Evolutionary conservation across 2,329 filamentous ascomycete genomes (phyloP).

Genomic region (Arthrobotrys megalospora): DNA sequence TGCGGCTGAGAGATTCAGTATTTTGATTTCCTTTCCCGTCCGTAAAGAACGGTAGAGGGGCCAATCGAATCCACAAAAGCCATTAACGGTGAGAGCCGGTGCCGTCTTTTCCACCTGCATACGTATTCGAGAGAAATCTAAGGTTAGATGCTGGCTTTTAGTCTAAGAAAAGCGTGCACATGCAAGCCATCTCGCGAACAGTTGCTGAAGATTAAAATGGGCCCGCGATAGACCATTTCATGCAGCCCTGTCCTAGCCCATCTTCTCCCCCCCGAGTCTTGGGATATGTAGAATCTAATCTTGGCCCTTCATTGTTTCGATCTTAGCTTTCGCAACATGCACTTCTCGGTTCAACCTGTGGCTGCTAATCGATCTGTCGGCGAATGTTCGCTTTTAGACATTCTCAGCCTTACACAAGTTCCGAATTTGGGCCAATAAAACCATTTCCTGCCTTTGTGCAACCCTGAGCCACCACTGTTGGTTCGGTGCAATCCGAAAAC

Average conservation of each 20-base stretch:
- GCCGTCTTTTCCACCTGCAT: slow-evolving; percentile 15
- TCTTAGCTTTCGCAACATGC: not conserved
- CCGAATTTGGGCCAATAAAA: slow-evolving; percentile 24
- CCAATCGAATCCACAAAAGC: slow-evolving; percentile 13
- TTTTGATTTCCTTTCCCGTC: slow-evolving; percentile 5
- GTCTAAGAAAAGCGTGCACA: slow-evolving; percentile 25
- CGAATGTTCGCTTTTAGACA: slow-evolving; percentile 33
- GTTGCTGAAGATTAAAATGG: slow-evolving; percentile 2
- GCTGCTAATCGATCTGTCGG: slow-evolving; percentile 19
- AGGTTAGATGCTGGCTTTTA: slow-evolving; percentile 14
- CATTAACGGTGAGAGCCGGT: slow-evolving; percentile 33
- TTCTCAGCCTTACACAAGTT: slow-evolving; percentile 37
- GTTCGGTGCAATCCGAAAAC: not conserved
- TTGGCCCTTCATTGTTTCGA: not conserved
- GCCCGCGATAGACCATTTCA: slow-evolving; percentile 10
- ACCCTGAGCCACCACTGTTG: slow-evolving; percentile 11
- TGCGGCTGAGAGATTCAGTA: slow-evolving; percentile 42
- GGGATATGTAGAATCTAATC: not conserved
- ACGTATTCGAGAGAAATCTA: not conserved
- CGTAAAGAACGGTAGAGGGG: not conserved
- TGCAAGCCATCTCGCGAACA: slow-evolving; percentile 53
- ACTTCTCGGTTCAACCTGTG: slow-evolving; percentile 27
- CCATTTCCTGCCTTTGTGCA: slow-evolving; percentile 21
- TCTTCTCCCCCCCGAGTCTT: not conserved
- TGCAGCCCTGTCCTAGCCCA: slow-evolving; percentile 4